A percentile compares a stretch with the other conserved stretches of the same genome.
These are phyloP conservation scores for Aethionema arabicum DNA, from an alignment of 345 rosid species.

Conservation along the genomic window DNA sequence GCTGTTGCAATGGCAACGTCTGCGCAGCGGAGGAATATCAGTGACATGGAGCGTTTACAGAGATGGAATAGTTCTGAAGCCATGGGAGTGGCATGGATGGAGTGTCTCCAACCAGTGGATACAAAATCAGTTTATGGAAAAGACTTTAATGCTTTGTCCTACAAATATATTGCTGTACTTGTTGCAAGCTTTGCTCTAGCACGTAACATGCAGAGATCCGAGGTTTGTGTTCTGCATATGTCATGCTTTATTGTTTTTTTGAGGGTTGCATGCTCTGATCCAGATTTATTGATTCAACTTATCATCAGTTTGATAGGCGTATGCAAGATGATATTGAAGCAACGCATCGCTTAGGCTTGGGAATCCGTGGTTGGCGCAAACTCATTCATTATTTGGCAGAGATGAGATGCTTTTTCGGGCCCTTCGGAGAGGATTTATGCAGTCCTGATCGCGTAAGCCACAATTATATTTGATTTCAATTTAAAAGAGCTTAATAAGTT, in stretches of 20 bases:
- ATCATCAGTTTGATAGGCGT: constrained; percentile 82
- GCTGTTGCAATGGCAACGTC: constrained; percentile 99
- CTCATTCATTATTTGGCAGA: constrained; percentile 82
- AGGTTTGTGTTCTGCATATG: constrained; percentile 55
- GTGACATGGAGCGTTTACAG: constrained; percentile 90
- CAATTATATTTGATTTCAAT: not conserved
- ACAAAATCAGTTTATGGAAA: constrained; percentile 93
- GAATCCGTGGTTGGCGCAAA: constrained; percentile 91
- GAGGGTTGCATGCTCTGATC: constrained; percentile 22
- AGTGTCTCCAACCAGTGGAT: constrained; percentile 94
- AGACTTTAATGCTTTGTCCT: constrained; percentile 93
- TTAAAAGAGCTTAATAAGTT: constrained; percentile 16
- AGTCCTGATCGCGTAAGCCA: constrained; percentile 63
- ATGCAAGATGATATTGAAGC: constrained; percentile 71
- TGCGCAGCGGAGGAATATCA: constrained; percentile 80
- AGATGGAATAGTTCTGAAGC: constrained; percentile 96
- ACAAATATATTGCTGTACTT: constrained; percentile 89
- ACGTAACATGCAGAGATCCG: constrained; percentile 94
- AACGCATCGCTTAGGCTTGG: constrained; percentile 54
- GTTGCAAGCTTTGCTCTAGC: constrained; percentile 99
- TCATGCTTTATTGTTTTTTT: constrained; percentile 18
- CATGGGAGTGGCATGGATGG: constrained; percentile 98
- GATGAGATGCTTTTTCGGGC: constrained; percentile 83
- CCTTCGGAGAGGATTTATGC: constrained; percentile 57
- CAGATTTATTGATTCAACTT: constrained; percentile 23